Percentiles rank a stretch among this genome's conserved stretches.
phyloP scores from a whole-genome alignment of 768 basidiomycete species.

The Suillus plorans region DNA sequence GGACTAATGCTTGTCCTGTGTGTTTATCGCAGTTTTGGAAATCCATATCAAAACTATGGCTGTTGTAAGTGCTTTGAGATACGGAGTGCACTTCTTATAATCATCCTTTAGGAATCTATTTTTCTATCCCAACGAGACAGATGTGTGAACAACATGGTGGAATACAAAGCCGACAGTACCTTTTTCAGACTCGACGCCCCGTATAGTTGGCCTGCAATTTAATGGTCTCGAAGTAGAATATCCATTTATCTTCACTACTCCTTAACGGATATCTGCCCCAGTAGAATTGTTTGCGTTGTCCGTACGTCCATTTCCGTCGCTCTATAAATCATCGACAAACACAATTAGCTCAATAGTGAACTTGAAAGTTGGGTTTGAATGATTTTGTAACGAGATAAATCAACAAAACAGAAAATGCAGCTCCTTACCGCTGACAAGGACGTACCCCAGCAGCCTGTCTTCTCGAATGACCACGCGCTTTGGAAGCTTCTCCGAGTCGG shows the following conservation, averaged over 20 bases:
- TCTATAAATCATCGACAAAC: not conserved
- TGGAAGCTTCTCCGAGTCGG: not conserved
- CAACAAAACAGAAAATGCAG: not conserved
- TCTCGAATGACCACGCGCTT: not conserved
- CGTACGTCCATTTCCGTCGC: not conserved
- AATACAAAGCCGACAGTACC: not conserved
- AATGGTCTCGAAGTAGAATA: not conserved
- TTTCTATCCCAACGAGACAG: too few relatives aligned
- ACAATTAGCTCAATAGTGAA: not conserved
- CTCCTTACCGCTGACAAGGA: slow-evolving; percentile 1
- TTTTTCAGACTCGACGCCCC: not conserved
- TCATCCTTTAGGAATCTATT: too few relatives aligned
- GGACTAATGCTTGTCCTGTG: too few relatives aligned
- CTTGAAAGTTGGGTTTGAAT: not conserved
- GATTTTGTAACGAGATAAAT: not conserved
- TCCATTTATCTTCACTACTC: slow-evolving; percentile 2
- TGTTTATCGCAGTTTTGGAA: too few relatives aligned
- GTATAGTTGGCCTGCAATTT: not conserved
- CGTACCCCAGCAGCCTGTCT: not conserved
- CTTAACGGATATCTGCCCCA: not conserved
- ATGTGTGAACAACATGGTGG: not conserved
- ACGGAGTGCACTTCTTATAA: too few relatives aligned
- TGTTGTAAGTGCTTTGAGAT: too few relatives aligned
- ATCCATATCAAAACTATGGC: too few relatives aligned
- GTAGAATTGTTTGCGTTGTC: not conserved